Conservation (phyloP, 495 filamentous ascomycete genomes). For the Penicillium salamii region DNA sequence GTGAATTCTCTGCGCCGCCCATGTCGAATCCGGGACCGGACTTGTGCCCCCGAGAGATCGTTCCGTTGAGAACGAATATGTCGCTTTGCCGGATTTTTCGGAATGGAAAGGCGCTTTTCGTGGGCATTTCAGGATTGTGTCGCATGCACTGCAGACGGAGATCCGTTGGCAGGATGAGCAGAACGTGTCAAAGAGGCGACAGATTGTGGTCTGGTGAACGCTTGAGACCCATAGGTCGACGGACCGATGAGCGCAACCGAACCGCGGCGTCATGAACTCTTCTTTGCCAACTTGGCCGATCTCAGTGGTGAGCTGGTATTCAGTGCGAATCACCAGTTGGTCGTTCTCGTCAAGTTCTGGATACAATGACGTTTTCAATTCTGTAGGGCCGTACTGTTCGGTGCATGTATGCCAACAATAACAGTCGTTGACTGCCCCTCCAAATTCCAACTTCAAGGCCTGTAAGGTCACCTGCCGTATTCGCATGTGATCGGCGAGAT, state of each 20-base stretch:
- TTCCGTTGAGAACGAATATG: constrained; percentile 42
- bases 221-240: constrained; percentile 46
- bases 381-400: constrained; percentile 40
- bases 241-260: constrained; percentile 47
- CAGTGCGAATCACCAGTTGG: constrained; percentile 36
- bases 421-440: constrained; percentile 27
- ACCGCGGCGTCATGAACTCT: constrained; percentile 42
- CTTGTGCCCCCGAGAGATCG: constrained; percentile 35
- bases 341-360: constrained; percentile 37
- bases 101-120: constrained; percentile 33
- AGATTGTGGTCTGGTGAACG: constrained; percentile 42
- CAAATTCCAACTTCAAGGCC: constrained; percentile 30
- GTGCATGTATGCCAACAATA: constrained; percentile 47
- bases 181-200: constrained; percentile 35
- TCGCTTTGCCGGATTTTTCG: constrained; percentile 24
- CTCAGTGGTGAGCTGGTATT: constrained; percentile 39
- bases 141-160: constrained; percentile 39
- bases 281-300: constrained; percentile 43
- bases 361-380: constrained; percentile 36
- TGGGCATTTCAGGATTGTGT: constrained; percentile 36
- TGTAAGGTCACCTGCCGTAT: constrained; percentile 29
- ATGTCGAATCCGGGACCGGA: constrained; percentile 28
- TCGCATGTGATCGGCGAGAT: constrained; percentile 35
- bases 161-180: constrained; percentile 42
- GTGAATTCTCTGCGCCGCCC: constrained; percentile 42